phyloP scores from a whole-genome alignment of 495 filamentous ascomycete species.

The Terfezia boudieri region DNA sequence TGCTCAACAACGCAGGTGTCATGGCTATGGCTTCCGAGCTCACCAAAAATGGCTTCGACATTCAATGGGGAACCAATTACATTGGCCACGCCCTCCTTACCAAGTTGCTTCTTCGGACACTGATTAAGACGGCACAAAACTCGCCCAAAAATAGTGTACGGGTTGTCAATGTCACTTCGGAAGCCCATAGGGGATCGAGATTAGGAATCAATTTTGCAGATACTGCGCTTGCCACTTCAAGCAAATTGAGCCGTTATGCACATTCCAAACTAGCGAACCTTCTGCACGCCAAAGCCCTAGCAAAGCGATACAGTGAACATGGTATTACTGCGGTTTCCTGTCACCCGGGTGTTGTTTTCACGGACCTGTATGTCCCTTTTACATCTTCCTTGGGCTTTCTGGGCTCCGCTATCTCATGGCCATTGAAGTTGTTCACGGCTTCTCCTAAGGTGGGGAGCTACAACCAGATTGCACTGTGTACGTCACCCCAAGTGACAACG shows the following conservation, averaged over 20 bases:
- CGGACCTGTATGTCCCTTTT: conserved; percentile 25
- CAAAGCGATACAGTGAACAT: neutral
- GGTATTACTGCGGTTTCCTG: conserved; percentile 36
- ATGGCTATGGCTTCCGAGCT: conserved; percentile 29
- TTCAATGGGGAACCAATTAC: conserved; percentile 52
- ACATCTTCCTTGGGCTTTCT: conserved; percentile 8
- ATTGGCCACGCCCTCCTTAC: conserved; percentile 45
- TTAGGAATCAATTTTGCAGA: conserved; percentile 21
- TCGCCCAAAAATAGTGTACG: neutral
- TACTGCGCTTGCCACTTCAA: conserved; percentile 17
- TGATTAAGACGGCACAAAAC: conserved; percentile 15
- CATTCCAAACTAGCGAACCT: conserved; percentile 51
- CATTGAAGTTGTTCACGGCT: neutral
- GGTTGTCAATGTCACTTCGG: neutral
- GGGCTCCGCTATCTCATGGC: conserved; percentile 8
- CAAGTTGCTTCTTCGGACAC: conserved; percentile 34
- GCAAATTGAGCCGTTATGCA: conserved; percentile 32
- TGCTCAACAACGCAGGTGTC: conserved; percentile 51
- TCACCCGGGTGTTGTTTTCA: conserved; percentile 44
- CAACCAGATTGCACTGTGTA: conserved; percentile 11
- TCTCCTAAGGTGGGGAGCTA: conserved; percentile 4
- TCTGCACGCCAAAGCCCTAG: conserved; percentile 36
- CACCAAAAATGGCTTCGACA: conserved; percentile 26
- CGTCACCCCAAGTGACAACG: conserved; percentile 21
- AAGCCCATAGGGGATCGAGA: conserved; percentile 10